phyloP scores from a whole-genome alignment of 208 protist species.

The Trichomonas vaginalis region DNA sequence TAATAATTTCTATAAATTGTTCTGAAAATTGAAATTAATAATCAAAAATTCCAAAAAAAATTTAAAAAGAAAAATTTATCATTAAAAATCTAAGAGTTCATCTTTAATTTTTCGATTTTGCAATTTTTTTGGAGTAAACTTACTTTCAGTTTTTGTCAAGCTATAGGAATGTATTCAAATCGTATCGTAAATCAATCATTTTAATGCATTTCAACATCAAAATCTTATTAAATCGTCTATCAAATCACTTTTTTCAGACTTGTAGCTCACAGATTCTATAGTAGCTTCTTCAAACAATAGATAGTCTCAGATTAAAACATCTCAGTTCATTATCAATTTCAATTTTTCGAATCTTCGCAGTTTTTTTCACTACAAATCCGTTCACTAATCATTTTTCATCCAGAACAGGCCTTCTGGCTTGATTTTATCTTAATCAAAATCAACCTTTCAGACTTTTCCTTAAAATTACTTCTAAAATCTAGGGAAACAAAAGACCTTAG shows the following conservation, averaged over 20 bases:
- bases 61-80: not conserved
- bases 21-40: not conserved
- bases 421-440: too few relatives aligned
- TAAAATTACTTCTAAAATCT: too few relatives aligned
- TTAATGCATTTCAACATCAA: not conserved
- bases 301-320: not conserved
- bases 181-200: not conserved
- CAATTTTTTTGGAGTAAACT: not conserved
- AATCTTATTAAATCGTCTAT: not conserved
- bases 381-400: too few relatives aligned
- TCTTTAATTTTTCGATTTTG: too few relatives aligned
- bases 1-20: not conserved
- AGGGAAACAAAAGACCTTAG: too few relatives aligned
- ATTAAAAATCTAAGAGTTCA: too few relatives aligned
- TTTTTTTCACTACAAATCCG: too few relatives aligned
- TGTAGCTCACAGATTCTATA: not conserved
- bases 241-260: not conserved
- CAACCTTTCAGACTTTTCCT: too few relatives aligned
- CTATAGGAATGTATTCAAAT: not conserved
- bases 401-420: too few relatives aligned
- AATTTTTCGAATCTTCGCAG: too few relatives aligned
- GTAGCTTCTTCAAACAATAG: not conserved
- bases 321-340: too few relatives aligned
- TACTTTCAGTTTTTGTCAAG: not conserved
- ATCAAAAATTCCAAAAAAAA: not conserved